Base-by-base conservation (phyloP, 495 filamentous ascomycete genomes). In the Penicillium crystallinum region DNA sequence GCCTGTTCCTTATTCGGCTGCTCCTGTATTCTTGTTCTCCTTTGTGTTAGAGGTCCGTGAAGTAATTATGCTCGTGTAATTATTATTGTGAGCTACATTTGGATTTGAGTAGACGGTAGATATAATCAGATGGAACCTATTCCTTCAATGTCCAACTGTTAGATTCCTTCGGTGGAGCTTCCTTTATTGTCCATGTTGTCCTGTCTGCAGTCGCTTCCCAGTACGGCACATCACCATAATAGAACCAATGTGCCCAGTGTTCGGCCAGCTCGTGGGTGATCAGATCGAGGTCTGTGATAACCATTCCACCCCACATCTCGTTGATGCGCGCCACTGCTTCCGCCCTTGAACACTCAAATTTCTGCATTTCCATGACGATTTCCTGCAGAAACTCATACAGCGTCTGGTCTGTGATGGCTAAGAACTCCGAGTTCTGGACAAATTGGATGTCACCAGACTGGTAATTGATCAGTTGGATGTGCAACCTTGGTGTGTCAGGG, bases 1-100 rank as follows among this genome's bases (percentile, higher is more conserved):
- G 55, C 58, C 31, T 46, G 62, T 63, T 35, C 52, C 41, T 47
- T 51, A 19, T 52, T 54, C 23, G 29, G 44, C 57, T 61, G 57
- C 60, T 49, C 45, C 57, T 66, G 60, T 66, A 64, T 66, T 66
- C 60, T 59, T 59, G 55, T 66, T 64, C 60, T 61, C 57, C 53
- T 66, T 66, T 66, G 63, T 63, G 52, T 64, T 66, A 66, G 63
- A 66, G 57, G 58, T 53, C 61, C 63, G 61, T 54, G 56, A 61
- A 66, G 60, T 64, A 66, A 61, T 66, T 56, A 64, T 49, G 57
- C 60, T 63, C 59, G 46, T 65, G 60, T 66, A 61, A 58, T 58
- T 59, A 56, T 59, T 54, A 51, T 56, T 52, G 54, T 46, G 11
- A 33, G 23, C 34, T 40, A 51, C 18, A 46, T 49, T 25, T 57